phyloP scores from a whole-genome alignment of 371 early-diverging fungal species.

The Saksenaea vasiformis region DNA sequence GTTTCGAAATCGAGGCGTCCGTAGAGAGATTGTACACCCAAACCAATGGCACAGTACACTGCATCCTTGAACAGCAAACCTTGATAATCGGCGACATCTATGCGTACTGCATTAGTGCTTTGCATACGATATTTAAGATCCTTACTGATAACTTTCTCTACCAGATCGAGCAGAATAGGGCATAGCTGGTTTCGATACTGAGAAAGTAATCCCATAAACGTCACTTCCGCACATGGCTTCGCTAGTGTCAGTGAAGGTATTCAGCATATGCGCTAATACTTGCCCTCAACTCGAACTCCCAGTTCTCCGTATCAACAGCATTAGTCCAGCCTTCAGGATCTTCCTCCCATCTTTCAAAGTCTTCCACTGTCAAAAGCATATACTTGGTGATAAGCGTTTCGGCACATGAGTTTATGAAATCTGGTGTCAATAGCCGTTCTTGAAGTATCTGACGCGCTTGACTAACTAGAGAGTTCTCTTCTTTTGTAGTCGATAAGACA shows the following conservation, averaged over 20 bases:
- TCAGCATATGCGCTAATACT: slow-evolving; percentile 12
- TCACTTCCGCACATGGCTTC: slow-evolving; percentile 83
- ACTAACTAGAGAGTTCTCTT: slow-evolving; percentile 51
- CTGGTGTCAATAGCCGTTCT: slow-evolving; percentile 68
- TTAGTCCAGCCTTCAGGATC: slow-evolving; percentile 87
- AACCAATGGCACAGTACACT: slow-evolving; percentile 79
- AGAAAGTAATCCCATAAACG: slow-evolving; percentile 76
- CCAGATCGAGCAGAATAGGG: slow-evolving; percentile 66
- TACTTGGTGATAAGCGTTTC: slow-evolving; percentile 77
- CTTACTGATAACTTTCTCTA: slow-evolving; percentile 65
- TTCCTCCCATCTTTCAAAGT: slow-evolving; percentile 80
- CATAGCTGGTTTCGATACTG: slow-evolving; percentile 63
- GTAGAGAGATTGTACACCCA: slow-evolving; percentile 83
- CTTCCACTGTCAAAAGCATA: slow-evolving; percentile 67
- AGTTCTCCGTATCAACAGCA: slow-evolving; percentile 83
- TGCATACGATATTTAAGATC: not conserved
- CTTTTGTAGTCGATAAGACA: slow-evolving; percentile 39
- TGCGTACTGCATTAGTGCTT: not conserved
- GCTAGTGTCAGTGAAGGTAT: not conserved
- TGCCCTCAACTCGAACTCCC: slow-evolving; percentile 82
- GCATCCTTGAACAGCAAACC: slow-evolving; percentile 80
- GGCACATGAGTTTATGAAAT: slow-evolving; percentile 62
- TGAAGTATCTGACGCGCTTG: slow-evolving; percentile 64
- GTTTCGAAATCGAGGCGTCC: slow-evolving; percentile 81
- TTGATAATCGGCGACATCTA: slow-evolving; percentile 47